Conservation (phyloP, 2,329 filamentous ascomycete species). For the Dichotomopilus funicola region DNA sequence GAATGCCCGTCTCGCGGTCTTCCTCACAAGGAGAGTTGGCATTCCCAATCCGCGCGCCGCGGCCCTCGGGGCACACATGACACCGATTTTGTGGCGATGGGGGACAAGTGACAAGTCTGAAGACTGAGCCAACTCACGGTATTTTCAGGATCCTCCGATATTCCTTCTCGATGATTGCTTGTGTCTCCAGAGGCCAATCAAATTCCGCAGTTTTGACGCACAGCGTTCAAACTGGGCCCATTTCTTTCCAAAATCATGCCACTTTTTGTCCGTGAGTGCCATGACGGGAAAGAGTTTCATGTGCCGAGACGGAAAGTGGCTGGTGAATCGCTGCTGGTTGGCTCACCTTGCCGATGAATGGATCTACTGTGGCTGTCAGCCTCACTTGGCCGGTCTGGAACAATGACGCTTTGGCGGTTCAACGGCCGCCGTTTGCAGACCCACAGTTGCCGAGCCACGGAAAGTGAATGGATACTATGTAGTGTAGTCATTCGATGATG, state of each 20-base stretch:
- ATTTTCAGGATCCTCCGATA: constrained; percentile 22
- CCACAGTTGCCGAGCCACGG: background rate
- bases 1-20: no score
- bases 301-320: constrained; percentile 24
- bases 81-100: no score
- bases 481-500: no score
- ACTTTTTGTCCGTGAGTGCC: constrained; percentile 24
- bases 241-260: constrained; percentile 25
- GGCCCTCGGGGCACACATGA: no score
- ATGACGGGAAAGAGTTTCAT: constrained; percentile 13
- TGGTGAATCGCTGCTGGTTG: background rate
- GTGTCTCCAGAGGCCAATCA: constrained; percentile 18
- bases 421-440: background rate
- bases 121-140: background rate
- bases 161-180: constrained; percentile 4
- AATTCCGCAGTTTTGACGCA: constrained; percentile 21
- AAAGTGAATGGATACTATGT: no score
- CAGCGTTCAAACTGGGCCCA: constrained; percentile 22
- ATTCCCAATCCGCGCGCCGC: no score
- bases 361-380: constrained; percentile 19
- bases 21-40: no score
- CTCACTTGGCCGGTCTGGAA: constrained; percentile 8
- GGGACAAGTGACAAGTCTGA: no score
- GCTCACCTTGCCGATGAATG: background rate
- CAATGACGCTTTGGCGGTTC: constrained; percentile 6